A percentile compares a stretch with the other conserved stretches of the same genome.
These are phyloP conservation scores for Pisolithus albus DNA, from an alignment of 768 basidiomycete genomes.

Conservation along the genomic window DNA sequence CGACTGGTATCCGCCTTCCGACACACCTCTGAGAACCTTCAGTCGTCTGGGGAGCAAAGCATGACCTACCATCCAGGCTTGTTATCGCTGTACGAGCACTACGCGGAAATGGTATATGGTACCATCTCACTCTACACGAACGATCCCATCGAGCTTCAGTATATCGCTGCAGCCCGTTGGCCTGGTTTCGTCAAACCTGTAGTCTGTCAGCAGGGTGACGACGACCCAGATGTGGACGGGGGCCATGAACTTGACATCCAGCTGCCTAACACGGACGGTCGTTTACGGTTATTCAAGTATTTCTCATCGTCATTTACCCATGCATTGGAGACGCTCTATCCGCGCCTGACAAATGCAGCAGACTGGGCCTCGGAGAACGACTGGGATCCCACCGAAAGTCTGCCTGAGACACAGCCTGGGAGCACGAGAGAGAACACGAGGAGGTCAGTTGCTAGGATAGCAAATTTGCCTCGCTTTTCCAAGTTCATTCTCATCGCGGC, in stretches of 20 bases:
- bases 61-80: constrained; percentile 49
- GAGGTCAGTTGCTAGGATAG: constrained; percentile 17
- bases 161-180: constrained; percentile 75
- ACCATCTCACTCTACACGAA: constrained; percentile 58
- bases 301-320: constrained; percentile 57
- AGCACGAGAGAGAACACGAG: neutral
- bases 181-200: constrained; percentile 71
- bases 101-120: constrained; percentile 49
- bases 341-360: constrained; percentile 55
- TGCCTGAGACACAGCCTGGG: constrained; percentile 1
- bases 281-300: constrained; percentile 56
- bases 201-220: constrained; percentile 38
- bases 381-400: constrained; percentile 25
- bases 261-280: constrained; percentile 47
- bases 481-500: constrained; percentile 72
- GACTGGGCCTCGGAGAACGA: constrained; percentile 55
- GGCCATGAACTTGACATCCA: constrained; percentile 22
- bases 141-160: constrained; percentile 64
- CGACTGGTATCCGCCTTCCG: constrained; percentile 37
- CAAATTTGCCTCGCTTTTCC: constrained; percentile 54
- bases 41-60: constrained; percentile 6
- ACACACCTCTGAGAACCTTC: constrained; percentile 2
- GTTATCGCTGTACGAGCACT: constrained; percentile 57
- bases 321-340: constrained; percentile 63
- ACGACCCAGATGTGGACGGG: constrained; percentile 17